A percentile compares a stretch with the other conserved stretches of the same genome.
These are phyloP conservation scores for Mycotypha africana DNA, from an alignment of 371 early-diverging fungal genomes.

Conservation along the genomic window DNA sequence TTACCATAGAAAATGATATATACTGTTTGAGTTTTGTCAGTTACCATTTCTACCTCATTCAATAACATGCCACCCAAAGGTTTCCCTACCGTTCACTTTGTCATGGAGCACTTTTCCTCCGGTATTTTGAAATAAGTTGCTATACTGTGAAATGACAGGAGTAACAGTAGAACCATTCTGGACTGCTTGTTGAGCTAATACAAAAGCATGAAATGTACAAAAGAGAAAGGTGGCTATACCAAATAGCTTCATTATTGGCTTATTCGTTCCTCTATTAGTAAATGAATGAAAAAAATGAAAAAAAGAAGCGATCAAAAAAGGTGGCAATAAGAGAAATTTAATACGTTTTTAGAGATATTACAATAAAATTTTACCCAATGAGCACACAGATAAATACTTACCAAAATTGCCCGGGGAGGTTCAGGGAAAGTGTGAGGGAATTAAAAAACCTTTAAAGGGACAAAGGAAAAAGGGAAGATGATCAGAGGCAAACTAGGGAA, in stretches of 20 bases:
- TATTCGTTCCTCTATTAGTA: too few relatives aligned
- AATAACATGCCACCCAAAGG: background rate
- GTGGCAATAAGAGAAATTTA: too few relatives aligned
- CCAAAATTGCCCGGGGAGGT: too few relatives aligned
- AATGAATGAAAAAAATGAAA: too few relatives aligned
- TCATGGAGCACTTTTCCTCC: slow-evolving; percentile 39
- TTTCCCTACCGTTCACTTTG: slow-evolving; percentile 37
- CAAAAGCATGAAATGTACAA: background rate
- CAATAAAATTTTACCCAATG: too few relatives aligned
- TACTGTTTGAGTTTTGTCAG: slow-evolving; percentile 11
- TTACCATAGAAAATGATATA: slow-evolving; percentile 51
- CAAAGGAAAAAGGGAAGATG: too few relatives aligned
- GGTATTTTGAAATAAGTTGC: slow-evolving; percentile 22
- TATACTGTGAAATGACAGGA: slow-evolving; percentile 24
- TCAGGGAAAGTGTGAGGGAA: too few relatives aligned
- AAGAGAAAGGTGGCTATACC: slow-evolving; percentile 2
- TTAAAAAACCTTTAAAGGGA: too few relatives aligned
- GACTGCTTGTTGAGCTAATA: slow-evolving; percentile 11
- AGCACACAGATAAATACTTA: too few relatives aligned
- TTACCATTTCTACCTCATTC: background rate
- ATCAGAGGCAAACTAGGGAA: too few relatives aligned
- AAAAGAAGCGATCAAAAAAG: too few relatives aligned
- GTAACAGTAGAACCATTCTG: slow-evolving; percentile 9
- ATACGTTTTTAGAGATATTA: too few relatives aligned
- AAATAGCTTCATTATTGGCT: slow-evolving; percentile 18